These are phyloP conservation scores for Chrysoporthe deuterocubensis DNA, from an alignment of 2,329 filamentous ascomycete genomes.

Conservation along the genomic window DNA sequence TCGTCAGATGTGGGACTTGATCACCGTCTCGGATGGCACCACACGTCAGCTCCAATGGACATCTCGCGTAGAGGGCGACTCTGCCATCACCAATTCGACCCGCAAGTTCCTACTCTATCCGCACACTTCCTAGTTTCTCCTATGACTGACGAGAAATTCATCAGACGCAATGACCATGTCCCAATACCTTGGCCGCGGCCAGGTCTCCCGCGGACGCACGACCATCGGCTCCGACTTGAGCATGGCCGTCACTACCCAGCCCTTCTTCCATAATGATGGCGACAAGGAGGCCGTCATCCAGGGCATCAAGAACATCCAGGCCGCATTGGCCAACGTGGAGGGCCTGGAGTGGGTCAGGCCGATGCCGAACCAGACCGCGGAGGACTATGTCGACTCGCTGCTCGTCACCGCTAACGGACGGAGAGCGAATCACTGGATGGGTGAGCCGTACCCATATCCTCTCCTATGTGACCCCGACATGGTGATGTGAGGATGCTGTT, in stretches of 20 bases:
- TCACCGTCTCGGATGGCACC: constrained; percentile 61
- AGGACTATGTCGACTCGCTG: constrained; percentile 57
- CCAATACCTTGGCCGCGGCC: constrained; percentile 67
- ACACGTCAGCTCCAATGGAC: constrained; percentile 69
- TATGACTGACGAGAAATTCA: constrained; percentile 3
- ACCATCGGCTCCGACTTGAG: constrained; percentile 62
- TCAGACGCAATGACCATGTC: constrained; percentile 56
- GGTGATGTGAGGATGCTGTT: neutral
- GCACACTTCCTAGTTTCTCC: neutral
- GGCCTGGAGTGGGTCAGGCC: constrained; percentile 63
- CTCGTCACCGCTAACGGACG: constrained; percentile 28
- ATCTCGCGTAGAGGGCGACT: constrained; percentile 48
- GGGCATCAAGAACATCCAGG: constrained; percentile 64
- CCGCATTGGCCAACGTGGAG: constrained; percentile 56
- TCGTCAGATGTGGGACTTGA: constrained; percentile 56
- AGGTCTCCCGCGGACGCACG: constrained; percentile 63
- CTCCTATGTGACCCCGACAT: neutral
- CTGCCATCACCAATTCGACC: constrained; percentile 34
- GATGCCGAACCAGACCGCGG: constrained; percentile 52
- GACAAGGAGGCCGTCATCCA: constrained; percentile 68
- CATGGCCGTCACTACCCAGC: constrained; percentile 62
- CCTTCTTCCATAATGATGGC: constrained; percentile 61
- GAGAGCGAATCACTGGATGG: constrained; percentile 29
- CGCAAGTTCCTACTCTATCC: constrained; percentile 26
- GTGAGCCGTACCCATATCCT: neutral